Conservation (phyloP, 805 yeast genomes). For the Phaffomyces opuntiae region DNA sequence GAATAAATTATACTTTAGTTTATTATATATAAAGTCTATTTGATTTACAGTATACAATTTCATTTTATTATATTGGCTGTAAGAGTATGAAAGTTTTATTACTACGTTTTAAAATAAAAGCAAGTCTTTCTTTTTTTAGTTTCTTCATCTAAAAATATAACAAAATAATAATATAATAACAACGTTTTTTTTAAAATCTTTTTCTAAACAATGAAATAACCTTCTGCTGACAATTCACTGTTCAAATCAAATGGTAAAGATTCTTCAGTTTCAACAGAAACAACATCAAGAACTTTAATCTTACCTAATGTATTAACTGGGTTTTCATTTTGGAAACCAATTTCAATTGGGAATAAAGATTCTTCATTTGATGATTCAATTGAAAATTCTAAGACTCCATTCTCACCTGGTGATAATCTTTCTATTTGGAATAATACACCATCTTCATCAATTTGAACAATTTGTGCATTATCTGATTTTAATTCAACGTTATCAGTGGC, state of each 20-base stretch:
- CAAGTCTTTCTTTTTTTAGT: too few species aligned
- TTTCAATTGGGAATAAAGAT: slow-evolving; percentile 79
- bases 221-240: slow-evolving; percentile 31
- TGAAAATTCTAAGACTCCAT: slow-evolving; percentile 75
- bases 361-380: slow-evolving; percentile 71
- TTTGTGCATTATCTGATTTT: slow-evolving; percentile 47
- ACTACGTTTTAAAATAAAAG: too few species aligned
- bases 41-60: too few species aligned
- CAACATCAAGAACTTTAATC: slow-evolving; percentile 56
- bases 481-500: slow-evolving; percentile 47
- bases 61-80: too few species aligned
- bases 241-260: slow-evolving; percentile 67
- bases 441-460: slow-evolving; percentile 53
- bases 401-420: slow-evolving; percentile 41
- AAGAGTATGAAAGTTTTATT: too few species aligned
- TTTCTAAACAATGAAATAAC: background rate
- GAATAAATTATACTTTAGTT: too few species aligned
- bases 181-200: background rate
- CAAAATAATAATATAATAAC: background rate
- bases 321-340: slow-evolving; percentile 47
- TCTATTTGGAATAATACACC: slow-evolving; percentile 66
- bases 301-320: slow-evolving; percentile 53
- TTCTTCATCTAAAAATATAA: too few species aligned
- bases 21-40: too few species aligned
- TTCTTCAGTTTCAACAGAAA: slow-evolving; percentile 41